These are phyloP conservation scores for Didymella pomorum DNA, from an alignment of 2,329 filamentous ascomycete species.

Conservation along the genomic window DNA sequence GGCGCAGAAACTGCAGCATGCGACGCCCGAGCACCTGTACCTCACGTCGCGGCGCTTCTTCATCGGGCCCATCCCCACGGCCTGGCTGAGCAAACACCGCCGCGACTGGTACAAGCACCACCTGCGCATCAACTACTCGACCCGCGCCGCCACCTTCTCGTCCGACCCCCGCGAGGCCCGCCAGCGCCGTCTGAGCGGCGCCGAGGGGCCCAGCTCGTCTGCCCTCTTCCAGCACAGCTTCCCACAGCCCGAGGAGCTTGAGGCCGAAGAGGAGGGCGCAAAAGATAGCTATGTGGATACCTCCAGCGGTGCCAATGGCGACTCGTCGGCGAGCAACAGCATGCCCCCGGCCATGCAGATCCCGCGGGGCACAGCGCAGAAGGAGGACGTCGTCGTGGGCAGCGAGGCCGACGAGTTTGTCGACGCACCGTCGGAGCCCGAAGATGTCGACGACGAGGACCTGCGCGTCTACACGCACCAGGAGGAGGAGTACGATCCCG, in stretches of 20 bases:
- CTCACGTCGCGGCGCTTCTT: slow-evolving; percentile 69
- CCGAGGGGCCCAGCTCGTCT: slow-evolving; percentile 52
- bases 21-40: slow-evolving; percentile 67
- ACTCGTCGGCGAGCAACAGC: slow-evolving; percentile 27
- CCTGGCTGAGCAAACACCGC: slow-evolving; percentile 69
- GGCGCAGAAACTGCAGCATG: slow-evolving; percentile 66
- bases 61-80: slow-evolving; percentile 71
- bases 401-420: slow-evolving; percentile 37
- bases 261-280: slow-evolving; percentile 38
- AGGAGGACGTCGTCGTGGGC: slow-evolving; percentile 30
- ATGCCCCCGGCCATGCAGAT: slow-evolving; percentile 41
- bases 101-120: slow-evolving; percentile 69
- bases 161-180: slow-evolving; percentile 56
- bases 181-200: slow-evolving; percentile 53
- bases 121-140: slow-evolving; percentile 55
- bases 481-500: slow-evolving; percentile 24
- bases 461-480: slow-evolving; percentile 30
- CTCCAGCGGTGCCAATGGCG: background rate
- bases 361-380: slow-evolving; percentile 39
- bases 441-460: slow-evolving; percentile 32
- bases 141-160: slow-evolving; percentile 60
- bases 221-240: slow-evolving; percentile 53
- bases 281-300: background rate
- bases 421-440: slow-evolving; percentile 46
- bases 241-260: slow-evolving; percentile 51